A percentile compares a stretch with the other conserved stretches of the same genome.
Evolutionary conservation across 2,329 filamentous ascomycete genomes (phyloP).

Genomic region (Hirsutella rhossiliensis): DNA sequence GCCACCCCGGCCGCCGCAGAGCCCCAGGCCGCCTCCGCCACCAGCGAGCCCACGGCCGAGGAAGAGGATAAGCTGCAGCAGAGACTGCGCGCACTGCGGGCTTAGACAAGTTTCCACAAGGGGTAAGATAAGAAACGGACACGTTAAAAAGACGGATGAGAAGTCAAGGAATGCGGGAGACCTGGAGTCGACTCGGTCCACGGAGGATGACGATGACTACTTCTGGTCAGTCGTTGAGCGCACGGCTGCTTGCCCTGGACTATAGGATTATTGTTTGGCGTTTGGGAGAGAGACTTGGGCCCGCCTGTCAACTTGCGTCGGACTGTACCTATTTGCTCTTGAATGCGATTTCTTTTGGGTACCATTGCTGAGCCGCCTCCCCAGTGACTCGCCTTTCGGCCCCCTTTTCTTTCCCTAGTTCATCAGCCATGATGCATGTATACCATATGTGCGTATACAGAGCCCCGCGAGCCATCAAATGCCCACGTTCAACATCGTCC

Average conservation of each 20-base stretch:
- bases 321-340: background rate
- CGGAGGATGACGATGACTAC: background rate
- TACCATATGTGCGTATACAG: too few relatives aligned
- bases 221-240: background rate
- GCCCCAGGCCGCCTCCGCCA: conserved; percentile 28
- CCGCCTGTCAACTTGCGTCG: background rate
- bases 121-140: background rate
- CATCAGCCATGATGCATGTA: too few relatives aligned
- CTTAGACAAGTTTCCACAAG: conserved; percentile 9
- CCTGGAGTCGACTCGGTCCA: too few relatives aligned
- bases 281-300: background rate
- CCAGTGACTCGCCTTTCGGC: too few relatives aligned
- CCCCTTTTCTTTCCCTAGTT: too few relatives aligned
- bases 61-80: conserved; percentile 66
- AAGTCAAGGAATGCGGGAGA: too few relatives aligned
- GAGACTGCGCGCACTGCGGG: conserved; percentile 42
- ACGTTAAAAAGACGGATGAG: too few relatives aligned
- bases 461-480: background rate
- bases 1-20: conserved; percentile 45
- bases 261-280: background rate
- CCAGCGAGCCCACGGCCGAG: conserved; percentile 57
- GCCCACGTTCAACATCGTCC: too few relatives aligned
- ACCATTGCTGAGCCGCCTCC: too few relatives aligned
- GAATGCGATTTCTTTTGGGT: background rate
- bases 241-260: background rate